These are phyloP conservation scores for Heliosperma pusillum DNA, from an alignment of 148 eudicot species.

Conservation along the genomic window DNA sequence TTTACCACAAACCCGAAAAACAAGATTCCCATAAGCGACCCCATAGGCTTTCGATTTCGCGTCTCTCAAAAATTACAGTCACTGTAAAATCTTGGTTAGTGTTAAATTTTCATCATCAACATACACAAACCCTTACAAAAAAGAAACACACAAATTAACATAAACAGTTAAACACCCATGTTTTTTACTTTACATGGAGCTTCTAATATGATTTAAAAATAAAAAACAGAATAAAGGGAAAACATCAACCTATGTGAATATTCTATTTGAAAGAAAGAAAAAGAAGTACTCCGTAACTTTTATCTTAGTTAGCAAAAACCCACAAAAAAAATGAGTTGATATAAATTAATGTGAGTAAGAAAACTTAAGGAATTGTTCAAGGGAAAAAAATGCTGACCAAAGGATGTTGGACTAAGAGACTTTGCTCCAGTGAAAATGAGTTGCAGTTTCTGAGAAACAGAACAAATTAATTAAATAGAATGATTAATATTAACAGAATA, in stretches of 20 bases:
- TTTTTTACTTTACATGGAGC: no score
- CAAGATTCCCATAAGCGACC: background rate
- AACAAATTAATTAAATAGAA: background rate
- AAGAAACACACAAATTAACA: background rate
- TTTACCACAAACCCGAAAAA: no score
- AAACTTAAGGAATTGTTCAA: background rate
- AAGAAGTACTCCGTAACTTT: constrained; percentile 13
- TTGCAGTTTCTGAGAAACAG: background rate
- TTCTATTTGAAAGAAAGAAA: constrained; percentile 6
- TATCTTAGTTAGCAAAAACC: background rate
- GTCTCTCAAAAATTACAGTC: background rate
- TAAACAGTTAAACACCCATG: background rate
- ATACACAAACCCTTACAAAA: background rate
- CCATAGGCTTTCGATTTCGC: background rate
- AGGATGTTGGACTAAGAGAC: background rate
- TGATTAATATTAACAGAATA: background rate
- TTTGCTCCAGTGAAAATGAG: constrained; percentile 10
- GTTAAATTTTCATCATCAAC: background rate
- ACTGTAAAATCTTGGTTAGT: background rate
- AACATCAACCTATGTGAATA: background rate
- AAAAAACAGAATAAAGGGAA: background rate
- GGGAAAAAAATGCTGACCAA: background rate
- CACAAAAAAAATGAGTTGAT: background rate
- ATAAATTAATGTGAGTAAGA: background rate
- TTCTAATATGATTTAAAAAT: background rate